These are phyloP conservation scores for Phoma sp. DNA, from an alignment of 2,329 filamentous ascomycete genomes.

Conservation along the genomic window DNA sequence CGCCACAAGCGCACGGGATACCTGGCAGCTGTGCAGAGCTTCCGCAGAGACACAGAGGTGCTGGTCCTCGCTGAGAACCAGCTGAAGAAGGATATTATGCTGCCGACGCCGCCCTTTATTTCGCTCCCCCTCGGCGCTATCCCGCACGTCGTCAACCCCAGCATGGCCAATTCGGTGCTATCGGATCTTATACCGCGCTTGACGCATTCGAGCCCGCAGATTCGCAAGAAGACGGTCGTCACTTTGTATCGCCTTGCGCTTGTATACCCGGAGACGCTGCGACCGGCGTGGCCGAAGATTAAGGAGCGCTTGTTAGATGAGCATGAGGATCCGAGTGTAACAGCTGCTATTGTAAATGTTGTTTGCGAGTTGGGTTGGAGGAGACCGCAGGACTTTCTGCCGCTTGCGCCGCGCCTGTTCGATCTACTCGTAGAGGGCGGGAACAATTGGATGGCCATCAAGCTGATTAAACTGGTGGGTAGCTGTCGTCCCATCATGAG, in stretches of 20 bases:
- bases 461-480: constrained; percentile 91
- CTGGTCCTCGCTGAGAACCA: constrained; percentile 97
- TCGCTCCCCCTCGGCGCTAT: constrained; percentile 85
- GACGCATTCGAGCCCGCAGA: constrained; percentile 80
- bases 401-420: constrained; percentile 88
- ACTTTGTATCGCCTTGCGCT: constrained; percentile 91
- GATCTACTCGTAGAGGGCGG: constrained; percentile 88
- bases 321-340: constrained; percentile 88
- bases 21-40: constrained; percentile 93
- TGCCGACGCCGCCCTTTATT: constrained; percentile 75
- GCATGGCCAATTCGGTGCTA: constrained; percentile 86
- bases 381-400: constrained; percentile 89
- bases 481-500: no score
- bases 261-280: constrained; percentile 93
- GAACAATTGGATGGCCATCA: constrained; percentile 99
- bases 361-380: constrained; percentile 96
- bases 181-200: constrained; percentile 85
- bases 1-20: constrained; percentile 96
- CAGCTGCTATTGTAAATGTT: constrained; percentile 94
- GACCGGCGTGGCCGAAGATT: constrained; percentile 95
- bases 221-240: constrained; percentile 95
- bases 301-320: constrained; percentile 93
- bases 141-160: constrained; percentile 93
- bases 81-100: constrained; percentile 89
- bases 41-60: constrained; percentile 92